phyloP scores from a whole-genome alignment of 2,329 filamentous ascomycete species.

The Septoria linicola region DNA sequence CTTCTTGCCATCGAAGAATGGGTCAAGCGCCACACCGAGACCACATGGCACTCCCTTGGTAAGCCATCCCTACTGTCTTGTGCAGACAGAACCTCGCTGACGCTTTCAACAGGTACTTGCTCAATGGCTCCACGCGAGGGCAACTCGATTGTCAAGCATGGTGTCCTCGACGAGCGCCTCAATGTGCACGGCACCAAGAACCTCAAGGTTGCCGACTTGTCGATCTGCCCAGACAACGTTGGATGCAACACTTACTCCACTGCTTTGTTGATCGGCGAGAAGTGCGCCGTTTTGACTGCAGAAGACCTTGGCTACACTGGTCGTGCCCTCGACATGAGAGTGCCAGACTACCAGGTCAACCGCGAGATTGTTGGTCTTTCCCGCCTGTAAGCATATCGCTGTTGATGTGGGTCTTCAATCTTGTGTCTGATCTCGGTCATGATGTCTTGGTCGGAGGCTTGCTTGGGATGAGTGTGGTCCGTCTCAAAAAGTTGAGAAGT shows the following conservation, averaged over 20 bases:
- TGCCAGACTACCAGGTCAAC: constrained; percentile 51
- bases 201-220: constrained; percentile 73
- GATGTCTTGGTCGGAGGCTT: not conserved
- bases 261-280: constrained; percentile 73
- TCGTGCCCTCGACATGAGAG: constrained; percentile 72
- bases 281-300: constrained; percentile 66
- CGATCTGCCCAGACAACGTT: constrained; percentile 76
- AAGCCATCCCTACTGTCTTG: constrained; percentile 5
- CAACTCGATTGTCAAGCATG: constrained; percentile 77
- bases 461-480: not conserved
- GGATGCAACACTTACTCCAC: constrained; percentile 64
- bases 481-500: constrained; percentile 3
- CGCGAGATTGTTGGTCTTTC: constrained; percentile 45
- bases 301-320: constrained; percentile 76
- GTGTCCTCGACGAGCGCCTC: constrained; percentile 72
- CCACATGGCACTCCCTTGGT: constrained; percentile 65
- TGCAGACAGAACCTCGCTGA: constrained; percentile 2
- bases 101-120: constrained; percentile 56
- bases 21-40: constrained; percentile 67
- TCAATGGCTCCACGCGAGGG: constrained; percentile 75
- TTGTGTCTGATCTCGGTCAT: too few species aligned
- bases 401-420: too few species aligned
- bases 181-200: constrained; percentile 76
- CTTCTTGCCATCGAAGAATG: constrained; percentile 67
- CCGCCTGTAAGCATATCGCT: constrained; percentile 39